Percentiles rank a stretch among this genome's conserved stretches.
These are phyloP conservation scores for Allodekkera sacchari DNA, from an alignment of 805 yeast genomes.

Conservation along the genomic window DNA sequence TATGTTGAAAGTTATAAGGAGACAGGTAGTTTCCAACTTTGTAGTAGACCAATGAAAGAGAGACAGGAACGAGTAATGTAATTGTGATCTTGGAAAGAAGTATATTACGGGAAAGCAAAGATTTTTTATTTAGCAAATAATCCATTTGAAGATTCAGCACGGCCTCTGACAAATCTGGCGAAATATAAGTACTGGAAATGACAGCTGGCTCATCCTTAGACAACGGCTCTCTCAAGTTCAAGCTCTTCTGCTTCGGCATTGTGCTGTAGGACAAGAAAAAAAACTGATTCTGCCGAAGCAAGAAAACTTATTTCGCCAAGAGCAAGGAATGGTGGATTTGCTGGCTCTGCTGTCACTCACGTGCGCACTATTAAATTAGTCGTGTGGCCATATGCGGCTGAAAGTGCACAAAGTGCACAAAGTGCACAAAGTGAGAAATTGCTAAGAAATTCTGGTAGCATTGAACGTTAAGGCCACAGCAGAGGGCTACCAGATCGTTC, in stretches of 20 bases:
- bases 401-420: too few species aligned
- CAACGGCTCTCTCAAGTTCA: slow-evolving; percentile 41
- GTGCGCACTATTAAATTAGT: too few species aligned
- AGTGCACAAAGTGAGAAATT: too few species aligned
- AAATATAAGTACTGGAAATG: slow-evolving; percentile 38
- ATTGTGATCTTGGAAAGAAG: slow-evolving; percentile 39
- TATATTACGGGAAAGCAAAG: slow-evolving; percentile 35
- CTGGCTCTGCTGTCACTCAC: too few species aligned
- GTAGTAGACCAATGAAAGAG: slow-evolving; percentile 12
- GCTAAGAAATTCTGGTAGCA: too few species aligned
- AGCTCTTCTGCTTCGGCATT: slow-evolving; percentile 27
- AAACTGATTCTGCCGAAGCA: too few species aligned
- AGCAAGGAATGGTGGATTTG: too few species aligned
- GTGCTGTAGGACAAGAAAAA: not conserved
- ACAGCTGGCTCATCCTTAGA: slow-evolving; percentile 43
- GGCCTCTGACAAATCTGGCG: slow-evolving; percentile 53
- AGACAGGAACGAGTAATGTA: slow-evolving; percentile 15
- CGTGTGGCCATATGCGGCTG: too few species aligned
- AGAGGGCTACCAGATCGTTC: too few species aligned
- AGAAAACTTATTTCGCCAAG: too few species aligned
- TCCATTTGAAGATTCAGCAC: slow-evolving; percentile 60
- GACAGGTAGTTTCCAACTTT: slow-evolving; percentile 16
- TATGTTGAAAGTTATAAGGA: slow-evolving; percentile 15
- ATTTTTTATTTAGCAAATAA: slow-evolving; percentile 39
- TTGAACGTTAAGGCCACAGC: too few species aligned